Percentiles rank a stretch among this genome's conserved stretches.
These are phyloP conservation scores for Leccinum pachyderme DNA, from an alignment of 1,284 basidiomycete species.

Conservation along the genomic window DNA sequence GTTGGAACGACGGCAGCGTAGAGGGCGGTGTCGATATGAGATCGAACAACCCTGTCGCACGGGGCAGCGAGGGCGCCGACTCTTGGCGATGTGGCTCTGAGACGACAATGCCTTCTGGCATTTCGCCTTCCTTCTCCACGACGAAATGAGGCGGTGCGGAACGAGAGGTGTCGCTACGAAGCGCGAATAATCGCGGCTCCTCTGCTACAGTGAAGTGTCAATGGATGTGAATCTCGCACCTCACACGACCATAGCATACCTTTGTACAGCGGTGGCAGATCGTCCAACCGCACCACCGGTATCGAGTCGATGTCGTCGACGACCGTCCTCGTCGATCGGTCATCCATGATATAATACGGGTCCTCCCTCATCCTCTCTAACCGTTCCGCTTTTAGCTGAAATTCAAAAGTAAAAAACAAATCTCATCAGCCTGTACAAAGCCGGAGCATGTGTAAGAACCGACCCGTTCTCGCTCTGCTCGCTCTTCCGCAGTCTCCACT, in stretches of 20 bases:
- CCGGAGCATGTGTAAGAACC: slow-evolving; percentile 20
- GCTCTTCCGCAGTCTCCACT: slow-evolving; percentile 57
- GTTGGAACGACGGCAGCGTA: slow-evolving; percentile 50
- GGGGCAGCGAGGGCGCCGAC: slow-evolving; percentile 26
- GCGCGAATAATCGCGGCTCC: slow-evolving; percentile 39
- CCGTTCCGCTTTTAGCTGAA: slow-evolving; percentile 71
- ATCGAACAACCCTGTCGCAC: slow-evolving; percentile 30
- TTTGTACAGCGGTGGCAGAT: slow-evolving; percentile 47
- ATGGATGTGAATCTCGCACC: not conserved
- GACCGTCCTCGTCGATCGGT: slow-evolving; percentile 41
- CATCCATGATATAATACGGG: slow-evolving; percentile 84
- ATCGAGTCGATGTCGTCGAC: slow-evolving; percentile 78
- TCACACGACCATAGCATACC: slow-evolving; percentile 18
- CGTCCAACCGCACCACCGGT: slow-evolving; percentile 80
- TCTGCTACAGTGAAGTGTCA: slow-evolving; percentile 20
- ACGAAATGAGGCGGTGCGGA: slow-evolving; percentile 42
- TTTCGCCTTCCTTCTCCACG: slow-evolving; percentile 81
- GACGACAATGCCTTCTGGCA: slow-evolving; percentile 69
- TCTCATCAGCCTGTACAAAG: not conserved
- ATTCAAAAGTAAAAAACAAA: not conserved
- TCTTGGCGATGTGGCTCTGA: slow-evolving; percentile 21
- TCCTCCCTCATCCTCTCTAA: slow-evolving; percentile 75
- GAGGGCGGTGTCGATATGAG: slow-evolving; percentile 39
- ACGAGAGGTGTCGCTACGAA: slow-evolving; percentile 37
- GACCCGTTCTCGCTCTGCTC: slow-evolving; percentile 58